phyloP scores from a whole-genome alignment of 2,329 filamentous ascomycete genomes.

The Curvularia verruculosa region DNA sequence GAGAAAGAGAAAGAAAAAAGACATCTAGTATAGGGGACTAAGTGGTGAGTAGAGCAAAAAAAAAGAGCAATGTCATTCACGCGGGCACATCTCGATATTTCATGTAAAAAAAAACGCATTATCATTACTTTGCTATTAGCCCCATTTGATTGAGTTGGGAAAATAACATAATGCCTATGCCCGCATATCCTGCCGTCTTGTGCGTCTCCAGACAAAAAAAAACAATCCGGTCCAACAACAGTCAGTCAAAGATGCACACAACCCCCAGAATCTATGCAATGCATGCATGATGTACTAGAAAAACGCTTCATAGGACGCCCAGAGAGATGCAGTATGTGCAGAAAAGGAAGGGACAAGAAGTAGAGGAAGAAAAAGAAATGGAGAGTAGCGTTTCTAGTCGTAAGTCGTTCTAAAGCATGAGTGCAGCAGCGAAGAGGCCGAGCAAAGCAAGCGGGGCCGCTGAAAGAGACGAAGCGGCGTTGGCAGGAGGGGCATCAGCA shows the following conservation, averaged over 20 bases:
- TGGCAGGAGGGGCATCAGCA: slow-evolving; percentile 23
- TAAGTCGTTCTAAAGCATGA: slow-evolving; percentile 18
- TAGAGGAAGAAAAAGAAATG: background rate
- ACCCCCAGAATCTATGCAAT: slow-evolving; percentile 4
- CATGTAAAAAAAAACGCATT: slow-evolving; percentile 1
- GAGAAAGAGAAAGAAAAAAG: too few relatives aligned
- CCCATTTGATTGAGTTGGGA: background rate
- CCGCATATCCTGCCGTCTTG: background rate
- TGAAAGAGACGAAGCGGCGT: slow-evolving; percentile 6
- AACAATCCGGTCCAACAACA: background rate
- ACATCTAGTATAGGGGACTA: too few relatives aligned
- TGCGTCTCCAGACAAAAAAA: background rate
- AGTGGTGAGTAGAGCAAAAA: too few relatives aligned
- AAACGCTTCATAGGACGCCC: slow-evolving; percentile 1
- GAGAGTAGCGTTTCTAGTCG: background rate
- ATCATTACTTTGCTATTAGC: slow-evolving; percentile 5
- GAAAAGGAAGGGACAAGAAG: background rate
- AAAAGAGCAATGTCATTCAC: background rate
- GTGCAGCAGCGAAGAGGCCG: slow-evolving; percentile 17
- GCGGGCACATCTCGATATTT: background rate
- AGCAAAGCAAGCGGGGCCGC: slow-evolving; percentile 10
- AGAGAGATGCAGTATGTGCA: background rate
- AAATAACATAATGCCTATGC: background rate
- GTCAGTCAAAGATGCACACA: background rate
- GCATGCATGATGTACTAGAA: background rate